Percentiles rank a stretch among this genome's conserved stretches.
Evolutionary conservation across 2,329 filamentous ascomycete species (phyloP).

Genomic region (Byssoonygena ceratinophila): DNA sequence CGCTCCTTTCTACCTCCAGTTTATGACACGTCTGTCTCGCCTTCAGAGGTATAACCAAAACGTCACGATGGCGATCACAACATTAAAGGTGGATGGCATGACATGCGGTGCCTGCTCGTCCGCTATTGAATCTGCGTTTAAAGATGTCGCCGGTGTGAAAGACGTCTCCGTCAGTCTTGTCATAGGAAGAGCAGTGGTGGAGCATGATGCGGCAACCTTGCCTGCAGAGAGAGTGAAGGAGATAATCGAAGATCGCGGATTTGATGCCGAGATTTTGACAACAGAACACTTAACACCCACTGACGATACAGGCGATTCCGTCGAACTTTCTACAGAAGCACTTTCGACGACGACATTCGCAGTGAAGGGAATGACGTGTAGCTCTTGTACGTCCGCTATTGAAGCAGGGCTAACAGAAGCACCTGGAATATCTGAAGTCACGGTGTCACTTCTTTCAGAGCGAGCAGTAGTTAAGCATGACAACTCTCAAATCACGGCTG

Average conservation of each 20-base stretch:
- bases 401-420: slow-evolving; percentile 70
- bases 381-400: slow-evolving; percentile 76
- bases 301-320: slow-evolving; percentile 26
- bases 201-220: slow-evolving; percentile 69
- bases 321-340: slow-evolving; percentile 17
- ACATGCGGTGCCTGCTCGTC: slow-evolving; percentile 88
- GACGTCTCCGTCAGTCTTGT: slow-evolving; percentile 86
- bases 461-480: slow-evolving; percentile 79
- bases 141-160: slow-evolving; percentile 66
- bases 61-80: slow-evolving; percentile 66
- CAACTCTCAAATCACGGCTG: slow-evolving; percentile 41
- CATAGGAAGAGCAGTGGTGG: slow-evolving; percentile 89
- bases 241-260: slow-evolving; percentile 82
- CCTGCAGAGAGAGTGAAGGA: slow-evolving; percentile 67
- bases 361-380: slow-evolving; percentile 83
- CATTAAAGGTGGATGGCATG: slow-evolving; percentile 78
- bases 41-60: neutral
- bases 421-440: slow-evolving; percentile 62
- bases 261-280: slow-evolving; percentile 79
- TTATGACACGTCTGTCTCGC: neutral
- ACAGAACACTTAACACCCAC: slow-evolving; percentile 57
- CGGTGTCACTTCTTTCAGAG: slow-evolving; percentile 73
- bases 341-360: slow-evolving; percentile 57
- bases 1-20: neutral
- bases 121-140: slow-evolving; percentile 86